Percentiles rank a stretch among this genome's conserved stretches.
phyloP scores from a whole-genome alignment of 2,329 filamentous ascomycete species.

The Tolypocladium tundrense region DNA sequence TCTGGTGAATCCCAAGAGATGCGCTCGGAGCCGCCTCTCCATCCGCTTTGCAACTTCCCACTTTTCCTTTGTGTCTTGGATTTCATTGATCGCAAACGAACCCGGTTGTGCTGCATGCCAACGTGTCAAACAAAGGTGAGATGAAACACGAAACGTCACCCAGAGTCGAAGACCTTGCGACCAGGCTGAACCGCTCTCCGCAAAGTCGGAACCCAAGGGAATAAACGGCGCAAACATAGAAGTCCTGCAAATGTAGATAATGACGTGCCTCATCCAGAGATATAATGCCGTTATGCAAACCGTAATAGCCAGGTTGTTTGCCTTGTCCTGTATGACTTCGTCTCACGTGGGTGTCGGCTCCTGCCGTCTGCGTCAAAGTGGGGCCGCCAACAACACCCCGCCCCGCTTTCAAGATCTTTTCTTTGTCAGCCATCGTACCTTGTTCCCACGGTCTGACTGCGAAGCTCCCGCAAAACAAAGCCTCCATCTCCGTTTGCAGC shows the following conservation, averaged over 20 bases:
- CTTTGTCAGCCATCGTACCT: slow-evolving; percentile 1
- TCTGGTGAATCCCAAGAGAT: background rate
- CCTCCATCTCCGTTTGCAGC: background rate
- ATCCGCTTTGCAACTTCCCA: background rate
- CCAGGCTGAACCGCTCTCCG: background rate
- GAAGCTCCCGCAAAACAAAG: background rate
- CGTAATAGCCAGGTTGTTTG: too few relatives aligned
- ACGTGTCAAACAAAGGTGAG: background rate
- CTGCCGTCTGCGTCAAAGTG: slow-evolving; percentile 2
- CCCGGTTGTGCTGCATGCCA: background rate
- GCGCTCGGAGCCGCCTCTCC: background rate
- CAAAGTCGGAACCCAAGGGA: background rate
- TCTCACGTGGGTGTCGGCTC: slow-evolving; percentile 4
- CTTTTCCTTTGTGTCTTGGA: background rate
- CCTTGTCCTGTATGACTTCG: background rate
- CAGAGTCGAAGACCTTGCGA: background rate
- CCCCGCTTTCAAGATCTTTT: slow-evolving; percentile 1
- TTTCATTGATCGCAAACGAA: background rate
- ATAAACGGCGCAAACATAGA: background rate
- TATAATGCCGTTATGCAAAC: too few relatives aligned
- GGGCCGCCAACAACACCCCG: background rate
- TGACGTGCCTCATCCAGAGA: too few relatives aligned
- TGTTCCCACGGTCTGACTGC: background rate
- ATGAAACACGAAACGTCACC: background rate
- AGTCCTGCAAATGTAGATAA: background rate